These are phyloP conservation scores for Penicillium turbatum DNA, from an alignment of 495 filamentous ascomycete species.

Conservation along the genomic window DNA sequence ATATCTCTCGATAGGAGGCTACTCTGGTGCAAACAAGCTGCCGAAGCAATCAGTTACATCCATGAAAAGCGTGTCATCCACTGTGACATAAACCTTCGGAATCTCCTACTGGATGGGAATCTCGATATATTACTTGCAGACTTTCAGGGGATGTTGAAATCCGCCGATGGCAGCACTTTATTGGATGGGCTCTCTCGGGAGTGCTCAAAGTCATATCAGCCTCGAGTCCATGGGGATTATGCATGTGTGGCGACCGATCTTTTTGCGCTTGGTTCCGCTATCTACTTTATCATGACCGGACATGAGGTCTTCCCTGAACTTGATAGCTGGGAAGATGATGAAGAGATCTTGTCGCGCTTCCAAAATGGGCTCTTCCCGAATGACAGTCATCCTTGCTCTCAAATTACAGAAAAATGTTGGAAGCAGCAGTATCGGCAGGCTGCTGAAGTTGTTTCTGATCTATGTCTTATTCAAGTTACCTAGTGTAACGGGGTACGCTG, in stretches of 20 bases:
- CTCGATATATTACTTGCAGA: slow-evolving; percentile 15
- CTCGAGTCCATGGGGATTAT: slow-evolving; percentile 14
- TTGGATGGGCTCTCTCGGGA: slow-evolving; percentile 17
- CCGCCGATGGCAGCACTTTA: slow-evolving; percentile 7
- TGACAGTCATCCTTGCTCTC: slow-evolving; percentile 7
- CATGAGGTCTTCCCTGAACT: slow-evolving; percentile 20
- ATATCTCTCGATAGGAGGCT: slow-evolving; percentile 10
- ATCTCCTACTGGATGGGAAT: slow-evolving; percentile 22
- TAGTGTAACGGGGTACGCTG: too few relatives aligned
- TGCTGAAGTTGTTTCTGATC: slow-evolving; percentile 6
- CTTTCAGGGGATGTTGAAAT: slow-evolving; percentile 21
- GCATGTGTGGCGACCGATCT: slow-evolving; percentile 18
- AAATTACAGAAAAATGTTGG: slow-evolving; percentile 13
- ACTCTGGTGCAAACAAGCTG: slow-evolving; percentile 20
- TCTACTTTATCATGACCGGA: slow-evolving; percentile 19
- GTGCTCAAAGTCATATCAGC: slow-evolving; percentile 19
- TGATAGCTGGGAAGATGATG: slow-evolving; percentile 15
- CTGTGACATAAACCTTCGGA: slow-evolving; percentile 21
- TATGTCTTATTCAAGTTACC: slow-evolving; percentile 4
- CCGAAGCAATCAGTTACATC: slow-evolving; percentile 18
- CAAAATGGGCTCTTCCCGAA: slow-evolving; percentile 9
- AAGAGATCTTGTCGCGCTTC: slow-evolving; percentile 13
- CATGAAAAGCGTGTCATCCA: slow-evolving; percentile 18
- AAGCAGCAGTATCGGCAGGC: slow-evolving; percentile 4
- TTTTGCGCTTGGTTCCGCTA: slow-evolving; percentile 21